phyloP scores from a whole-genome alignment of 2,329 filamentous ascomycete species.

The Aspergillus aculeatus region DNA sequence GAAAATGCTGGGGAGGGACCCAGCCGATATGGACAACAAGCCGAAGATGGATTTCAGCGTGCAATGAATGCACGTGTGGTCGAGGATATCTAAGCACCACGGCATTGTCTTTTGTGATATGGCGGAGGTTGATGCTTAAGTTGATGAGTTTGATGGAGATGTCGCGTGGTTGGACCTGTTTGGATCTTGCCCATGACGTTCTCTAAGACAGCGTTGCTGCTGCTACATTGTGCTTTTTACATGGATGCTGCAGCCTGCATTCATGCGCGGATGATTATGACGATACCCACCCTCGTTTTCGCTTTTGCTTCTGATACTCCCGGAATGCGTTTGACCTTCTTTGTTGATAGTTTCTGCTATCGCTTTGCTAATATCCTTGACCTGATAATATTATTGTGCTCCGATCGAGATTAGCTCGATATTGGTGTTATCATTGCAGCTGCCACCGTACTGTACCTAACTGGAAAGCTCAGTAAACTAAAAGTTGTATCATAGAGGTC shows the following conservation, averaged over 20 bases:
- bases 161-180: not conserved
- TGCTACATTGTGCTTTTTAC: slow-evolving; percentile 8
- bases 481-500: too few relatives aligned
- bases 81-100: slow-evolving; percentile 70
- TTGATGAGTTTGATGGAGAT: slow-evolving; percentile 1
- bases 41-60: slow-evolving; percentile 66
- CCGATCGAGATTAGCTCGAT: not conserved
- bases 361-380: not conserved
- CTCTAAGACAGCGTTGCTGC: not conserved
- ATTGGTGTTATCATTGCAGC: not conserved
- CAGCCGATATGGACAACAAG: slow-evolving; percentile 50
- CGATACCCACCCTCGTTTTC: slow-evolving; percentile 37
- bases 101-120: slow-evolving; percentile 6
- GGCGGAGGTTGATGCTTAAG: slow-evolving; percentile 2
- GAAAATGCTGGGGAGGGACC: slow-evolving; percentile 57
- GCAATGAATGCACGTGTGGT: slow-evolving; percentile 79
- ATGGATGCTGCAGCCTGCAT: slow-evolving; percentile 17
- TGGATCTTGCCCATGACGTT: not conserved
- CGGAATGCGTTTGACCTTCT: not conserved
- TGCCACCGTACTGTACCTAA: not conserved
- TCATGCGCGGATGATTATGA: slow-evolving; percentile 19
- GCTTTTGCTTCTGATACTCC: slow-evolving; percentile 4
- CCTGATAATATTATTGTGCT: not conserved
- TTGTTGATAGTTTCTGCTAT: not conserved
- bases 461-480: too few relatives aligned